Percentiles rank a stretch among this genome's conserved stretches.
These are phyloP conservation scores for Colletotrichum sublineola DNA, from an alignment of 2,329 filamentous ascomycete species.

Conservation along the genomic window DNA sequence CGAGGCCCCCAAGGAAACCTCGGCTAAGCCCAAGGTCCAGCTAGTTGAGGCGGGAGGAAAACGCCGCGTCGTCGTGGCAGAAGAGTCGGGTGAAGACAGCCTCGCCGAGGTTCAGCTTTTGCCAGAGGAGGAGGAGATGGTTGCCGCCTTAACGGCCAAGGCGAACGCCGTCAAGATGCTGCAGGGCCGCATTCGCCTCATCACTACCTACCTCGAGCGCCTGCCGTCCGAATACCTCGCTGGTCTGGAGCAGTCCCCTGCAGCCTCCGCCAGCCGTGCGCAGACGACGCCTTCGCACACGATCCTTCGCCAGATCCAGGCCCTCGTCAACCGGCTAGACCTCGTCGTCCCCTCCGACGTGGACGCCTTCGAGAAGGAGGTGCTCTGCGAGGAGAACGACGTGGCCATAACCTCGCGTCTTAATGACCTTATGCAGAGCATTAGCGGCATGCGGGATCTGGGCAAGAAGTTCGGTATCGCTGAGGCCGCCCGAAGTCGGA, in stretches of 20 bases:
- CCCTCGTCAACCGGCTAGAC: constrained; percentile 85
- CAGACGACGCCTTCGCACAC: constrained; percentile 70
- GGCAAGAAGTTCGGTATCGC: constrained; percentile 79
- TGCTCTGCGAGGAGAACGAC: constrained; percentile 84
- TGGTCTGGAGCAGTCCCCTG: constrained; percentile 53
- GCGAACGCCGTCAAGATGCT: constrained; percentile 96
- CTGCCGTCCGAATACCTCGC: constrained; percentile 76
- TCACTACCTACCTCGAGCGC: constrained; percentile 81
- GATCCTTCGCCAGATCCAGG: constrained; percentile 89
- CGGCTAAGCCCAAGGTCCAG: constrained; percentile 53
- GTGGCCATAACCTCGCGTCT: constrained; percentile 84
- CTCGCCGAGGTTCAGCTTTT: constrained; percentile 57
- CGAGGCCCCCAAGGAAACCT: constrained; percentile 52
- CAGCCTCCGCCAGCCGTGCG: constrained; percentile 47
- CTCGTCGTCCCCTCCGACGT: constrained; percentile 81
- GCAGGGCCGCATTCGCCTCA: constrained; percentile 79
- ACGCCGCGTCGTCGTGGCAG: constrained; percentile 52
- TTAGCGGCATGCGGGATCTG: constrained; percentile 78
- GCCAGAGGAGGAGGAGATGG: constrained; percentile 71
- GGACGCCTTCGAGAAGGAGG: constrained; percentile 76
- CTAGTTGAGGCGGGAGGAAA: constrained; percentile 65
- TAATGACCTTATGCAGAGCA: constrained; percentile 79
- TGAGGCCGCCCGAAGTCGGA: constrained; percentile 56
- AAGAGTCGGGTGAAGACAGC: constrained; percentile 48
- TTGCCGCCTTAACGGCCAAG: constrained; percentile 82